Conservation (phyloP, 805 yeast genomes). For the Saccharomycopsis synnaedendra region DNA sequence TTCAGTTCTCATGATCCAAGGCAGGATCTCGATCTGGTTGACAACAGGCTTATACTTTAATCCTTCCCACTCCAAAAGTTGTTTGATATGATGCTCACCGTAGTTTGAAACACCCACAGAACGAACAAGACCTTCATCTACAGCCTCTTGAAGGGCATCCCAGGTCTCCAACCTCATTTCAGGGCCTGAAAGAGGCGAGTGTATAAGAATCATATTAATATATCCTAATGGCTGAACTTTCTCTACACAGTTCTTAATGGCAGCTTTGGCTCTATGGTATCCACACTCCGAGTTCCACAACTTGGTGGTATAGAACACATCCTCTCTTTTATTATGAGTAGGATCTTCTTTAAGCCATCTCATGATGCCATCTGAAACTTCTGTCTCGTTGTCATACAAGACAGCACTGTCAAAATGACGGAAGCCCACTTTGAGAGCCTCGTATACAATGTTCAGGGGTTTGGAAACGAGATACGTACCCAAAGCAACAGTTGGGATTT, state of each 20-base stretch:
- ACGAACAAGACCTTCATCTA: conserved; percentile 42
- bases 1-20: conserved; percentile 64
- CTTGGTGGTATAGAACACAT: conserved; percentile 58
- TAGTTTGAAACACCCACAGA: conserved; percentile 75
- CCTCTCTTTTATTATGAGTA: conserved; percentile 34
- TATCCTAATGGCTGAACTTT: conserved; percentile 46
- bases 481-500: conserved; percentile 44
- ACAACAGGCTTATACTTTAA: conserved; percentile 52
- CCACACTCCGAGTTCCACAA: conserved; percentile 62
- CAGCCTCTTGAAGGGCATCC: conserved; percentile 66
- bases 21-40: conserved; percentile 76
- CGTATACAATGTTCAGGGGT: conserved; percentile 34
- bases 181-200: conserved; percentile 44
- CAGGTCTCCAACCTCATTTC: conserved; percentile 47
- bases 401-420: conserved; percentile 70
- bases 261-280: conserved; percentile 41
- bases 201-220: conserved; percentile 62
- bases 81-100: conserved; percentile 47
- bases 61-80: conserved; percentile 46
- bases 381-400: conserved; percentile 51
- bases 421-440: conserved; percentile 56
- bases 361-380: conserved; percentile 47
- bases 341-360: conserved; percentile 38
- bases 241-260: conserved; percentile 43
- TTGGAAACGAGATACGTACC: conserved; percentile 38